Evolutionary conservation across 139 green algal genomes (phyloP).

Genomic region (Volvox africanus): DNA sequence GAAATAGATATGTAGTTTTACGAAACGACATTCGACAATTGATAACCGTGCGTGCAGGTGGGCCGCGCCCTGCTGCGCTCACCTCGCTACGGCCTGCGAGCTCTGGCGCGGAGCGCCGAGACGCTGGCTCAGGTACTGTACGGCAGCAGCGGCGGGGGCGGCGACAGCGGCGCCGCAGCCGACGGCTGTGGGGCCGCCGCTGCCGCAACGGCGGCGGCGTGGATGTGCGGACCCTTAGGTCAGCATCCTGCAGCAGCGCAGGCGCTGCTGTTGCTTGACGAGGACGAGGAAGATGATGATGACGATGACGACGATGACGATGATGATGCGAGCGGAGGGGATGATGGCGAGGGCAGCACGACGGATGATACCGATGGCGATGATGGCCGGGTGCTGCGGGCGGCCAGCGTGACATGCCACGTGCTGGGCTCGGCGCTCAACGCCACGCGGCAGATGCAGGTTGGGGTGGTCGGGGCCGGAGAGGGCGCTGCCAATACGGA

Average conservation of each 20-base stretch:
- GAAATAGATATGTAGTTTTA: too few species aligned
- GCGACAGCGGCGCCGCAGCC: too few species aligned
- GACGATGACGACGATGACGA: background rate
- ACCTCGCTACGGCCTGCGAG: constrained; percentile 24
- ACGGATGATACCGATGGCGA: background rate
- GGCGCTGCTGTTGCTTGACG: background rate
- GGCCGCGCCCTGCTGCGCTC: constrained; percentile 29
- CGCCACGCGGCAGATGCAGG: constrained; percentile 31
- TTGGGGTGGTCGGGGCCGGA: background rate
- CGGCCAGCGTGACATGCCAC: background rate
- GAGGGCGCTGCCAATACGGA: too few species aligned
- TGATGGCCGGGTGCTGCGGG: constrained; percentile 21
- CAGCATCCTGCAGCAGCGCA: background rate
- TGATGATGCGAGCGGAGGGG: background rate
- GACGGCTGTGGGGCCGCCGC: background rate
- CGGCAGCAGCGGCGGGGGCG: background rate
- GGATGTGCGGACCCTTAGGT: background rate
- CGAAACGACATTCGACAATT: too few species aligned
- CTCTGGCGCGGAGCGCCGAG: constrained; percentile 9
- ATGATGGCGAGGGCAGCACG: background rate
- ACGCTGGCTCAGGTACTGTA: constrained; percentile 11
- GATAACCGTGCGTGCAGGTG: background rate
- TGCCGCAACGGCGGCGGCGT: background rate
- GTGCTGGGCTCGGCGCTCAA: background rate
- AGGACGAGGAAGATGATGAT: background rate